A percentile compares a stretch with the other conserved stretches of the same genome.
Evolutionary conservation across 2,329 filamentous ascomycete species (phyloP).

Genomic region (Ceratocystis huliohia): DNA sequence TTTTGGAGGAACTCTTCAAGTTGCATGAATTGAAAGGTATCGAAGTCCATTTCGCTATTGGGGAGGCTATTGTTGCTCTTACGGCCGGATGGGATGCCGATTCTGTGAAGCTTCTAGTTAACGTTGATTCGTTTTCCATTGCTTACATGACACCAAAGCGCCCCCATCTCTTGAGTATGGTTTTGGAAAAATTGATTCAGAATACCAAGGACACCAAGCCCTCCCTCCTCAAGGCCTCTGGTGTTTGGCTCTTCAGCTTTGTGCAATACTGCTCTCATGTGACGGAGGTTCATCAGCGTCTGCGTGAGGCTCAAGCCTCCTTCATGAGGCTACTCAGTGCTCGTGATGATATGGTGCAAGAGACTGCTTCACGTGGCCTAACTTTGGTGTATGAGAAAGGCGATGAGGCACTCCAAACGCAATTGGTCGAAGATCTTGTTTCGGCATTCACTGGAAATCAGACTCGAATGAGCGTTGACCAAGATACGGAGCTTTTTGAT

Average conservation of each 20-base stretch:
- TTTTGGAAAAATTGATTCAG: constrained; percentile 59
- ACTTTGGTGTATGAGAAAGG: constrained; percentile 92
- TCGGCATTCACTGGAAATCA: constrained; percentile 73
- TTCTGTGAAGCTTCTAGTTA: constrained; percentile 59
- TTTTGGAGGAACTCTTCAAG: constrained; percentile 57
- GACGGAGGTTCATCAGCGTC: constrained; percentile 55
- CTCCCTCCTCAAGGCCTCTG: constrained; percentile 76
- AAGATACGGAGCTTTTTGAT: constrained; percentile 88
- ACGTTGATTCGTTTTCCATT: constrained; percentile 46
- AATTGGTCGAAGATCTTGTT: constrained; percentile 77
- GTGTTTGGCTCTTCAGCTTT: constrained; percentile 87
- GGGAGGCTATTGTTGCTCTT: constrained; percentile 71
- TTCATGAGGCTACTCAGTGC: constrained; percentile 82
- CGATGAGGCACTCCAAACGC: constrained; percentile 63
- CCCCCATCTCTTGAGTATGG: constrained; percentile 34
- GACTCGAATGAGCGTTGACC: constrained; percentile 66
- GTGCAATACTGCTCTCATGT: constrained; percentile 81
- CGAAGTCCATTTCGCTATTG: constrained; percentile 81
- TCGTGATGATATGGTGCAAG: constrained; percentile 86
- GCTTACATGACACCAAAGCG: constrained; percentile 31
- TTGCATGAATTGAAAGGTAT: constrained; percentile 75
- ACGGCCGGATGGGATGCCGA: constrained; percentile 74
- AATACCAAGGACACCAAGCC: constrained; percentile 80
- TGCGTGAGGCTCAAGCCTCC: constrained; percentile 69
- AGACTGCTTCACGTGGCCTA: constrained; percentile 81